Conservation (phyloP, 202 grass and related monocot genomes). For the Brachypodium distachyon region DNA sequence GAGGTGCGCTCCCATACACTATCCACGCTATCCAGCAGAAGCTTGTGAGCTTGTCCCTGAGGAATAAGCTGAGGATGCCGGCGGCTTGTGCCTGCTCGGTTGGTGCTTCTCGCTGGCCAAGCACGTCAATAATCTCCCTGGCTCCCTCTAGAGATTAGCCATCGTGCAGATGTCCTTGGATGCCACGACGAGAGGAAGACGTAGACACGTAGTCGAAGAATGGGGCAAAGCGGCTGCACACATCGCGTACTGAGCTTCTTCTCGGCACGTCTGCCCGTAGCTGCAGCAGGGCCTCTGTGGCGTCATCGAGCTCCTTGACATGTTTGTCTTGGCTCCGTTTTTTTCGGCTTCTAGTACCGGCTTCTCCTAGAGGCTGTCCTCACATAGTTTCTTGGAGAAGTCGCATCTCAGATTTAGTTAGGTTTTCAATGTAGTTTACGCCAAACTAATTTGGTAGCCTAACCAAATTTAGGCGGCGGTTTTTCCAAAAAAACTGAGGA, state of each 20-base stretch:
- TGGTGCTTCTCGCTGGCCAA: constrained; percentile 17
- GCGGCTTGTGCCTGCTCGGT: constrained; percentile 35
- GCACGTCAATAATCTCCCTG: constrained; percentile 31
- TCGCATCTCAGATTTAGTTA: no score
- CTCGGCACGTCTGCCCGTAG: constrained; percentile 24
- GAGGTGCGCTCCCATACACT: constrained; percentile 31
- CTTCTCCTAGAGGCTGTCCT: constrained; percentile 43
- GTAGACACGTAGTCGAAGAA: constrained; percentile 40
- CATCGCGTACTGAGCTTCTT: constrained; percentile 43
- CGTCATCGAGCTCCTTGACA: constrained; percentile 36
- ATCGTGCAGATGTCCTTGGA: constrained; percentile 40
- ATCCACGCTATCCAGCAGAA: constrained; percentile 65
- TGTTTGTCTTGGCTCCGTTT: no score
- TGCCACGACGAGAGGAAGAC: constrained; percentile 38
- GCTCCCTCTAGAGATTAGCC: constrained; percentile 37
- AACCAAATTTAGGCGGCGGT: no score
- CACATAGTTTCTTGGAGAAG: no score
- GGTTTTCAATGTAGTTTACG: no score
- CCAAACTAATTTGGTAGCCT: no score
- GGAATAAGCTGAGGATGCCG: constrained; percentile 34
- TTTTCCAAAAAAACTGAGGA: no score
- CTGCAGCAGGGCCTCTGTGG: constrained; percentile 29
- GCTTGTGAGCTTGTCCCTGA: constrained; percentile 34
- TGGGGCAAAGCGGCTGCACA: constrained; percentile 21
- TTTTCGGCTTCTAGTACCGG: no score